phyloP scores from a whole-genome alignment of 2,329 filamentous ascomycete species.

The Pseudogymnoascus sp. region DNA sequence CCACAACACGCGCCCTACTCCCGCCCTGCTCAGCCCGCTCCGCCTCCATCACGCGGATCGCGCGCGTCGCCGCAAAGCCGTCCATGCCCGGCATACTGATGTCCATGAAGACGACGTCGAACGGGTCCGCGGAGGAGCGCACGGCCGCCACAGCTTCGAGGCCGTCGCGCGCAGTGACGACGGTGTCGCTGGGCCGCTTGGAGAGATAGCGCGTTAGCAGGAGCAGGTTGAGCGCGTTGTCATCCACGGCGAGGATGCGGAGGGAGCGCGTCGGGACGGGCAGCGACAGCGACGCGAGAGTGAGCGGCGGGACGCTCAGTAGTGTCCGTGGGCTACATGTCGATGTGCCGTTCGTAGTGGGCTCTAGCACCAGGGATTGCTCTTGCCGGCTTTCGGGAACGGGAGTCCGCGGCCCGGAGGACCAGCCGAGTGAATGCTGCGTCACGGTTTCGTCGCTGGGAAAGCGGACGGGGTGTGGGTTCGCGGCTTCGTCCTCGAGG shows the following conservation, averaged over 20 bases:
- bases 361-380: neutral
- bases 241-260: slow-evolving; percentile 31
- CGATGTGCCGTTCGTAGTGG: neutral
- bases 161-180: slow-evolving; percentile 35
- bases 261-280: slow-evolving; percentile 9
- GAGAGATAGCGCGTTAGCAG: slow-evolving; percentile 29
- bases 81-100: slow-evolving; percentile 48
- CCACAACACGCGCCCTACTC: slow-evolving; percentile 31
- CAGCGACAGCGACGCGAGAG: neutral
- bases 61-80: slow-evolving; percentile 38
- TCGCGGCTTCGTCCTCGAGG: neutral
- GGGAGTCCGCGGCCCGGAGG: neutral
- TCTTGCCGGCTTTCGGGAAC: neutral
- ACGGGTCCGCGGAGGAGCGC: slow-evolving; percentile 22
- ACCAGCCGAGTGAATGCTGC: neutral
- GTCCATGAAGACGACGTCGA: slow-evolving; percentile 42
- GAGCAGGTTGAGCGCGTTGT: slow-evolving; percentile 33
- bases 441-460: neutral
- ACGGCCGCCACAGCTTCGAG: slow-evolving; percentile 37
- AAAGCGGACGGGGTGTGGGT: neutral
- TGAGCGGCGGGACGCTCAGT: neutral
- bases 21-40: slow-evolving; percentile 13
- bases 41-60: slow-evolving; percentile 38
- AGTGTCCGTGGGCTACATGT: neutral
- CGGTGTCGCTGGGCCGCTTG: slow-evolving; percentile 30